These are phyloP conservation scores for Xylaria sp. DNA, from an alignment of 2,329 filamentous ascomycete genomes.

Conservation along the genomic window DNA sequence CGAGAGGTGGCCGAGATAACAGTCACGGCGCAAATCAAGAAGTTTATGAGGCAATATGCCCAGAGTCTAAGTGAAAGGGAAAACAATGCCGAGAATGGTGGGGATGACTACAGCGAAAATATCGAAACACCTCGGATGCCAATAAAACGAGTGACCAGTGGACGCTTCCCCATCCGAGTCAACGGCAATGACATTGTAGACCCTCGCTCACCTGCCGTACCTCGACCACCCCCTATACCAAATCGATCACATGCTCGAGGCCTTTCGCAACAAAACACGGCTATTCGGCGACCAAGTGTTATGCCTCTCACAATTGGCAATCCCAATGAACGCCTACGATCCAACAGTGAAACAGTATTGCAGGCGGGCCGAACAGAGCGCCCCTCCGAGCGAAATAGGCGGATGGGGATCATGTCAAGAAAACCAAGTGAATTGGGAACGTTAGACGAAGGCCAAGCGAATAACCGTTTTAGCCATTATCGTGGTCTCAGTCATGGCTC, in stretches of 20 bases:
- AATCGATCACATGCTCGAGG: conserved; percentile 83
- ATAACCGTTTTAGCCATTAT: conserved; percentile 74
- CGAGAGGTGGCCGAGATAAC: conserved; percentile 72
- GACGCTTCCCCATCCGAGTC: conserved; percentile 76
- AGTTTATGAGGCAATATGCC: conserved; percentile 65
- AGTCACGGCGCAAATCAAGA: conserved; percentile 71
- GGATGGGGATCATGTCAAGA: conserved; percentile 73
- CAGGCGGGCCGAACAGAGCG: conserved; percentile 61
- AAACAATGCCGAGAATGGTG: conserved; percentile 64
- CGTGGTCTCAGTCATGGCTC: conserved; percentile 75
- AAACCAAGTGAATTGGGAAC: conserved; percentile 71
- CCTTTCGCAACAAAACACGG: conserved; percentile 73
- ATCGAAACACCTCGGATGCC: conserved; percentile 82
- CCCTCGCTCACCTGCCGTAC: conserved; percentile 73
- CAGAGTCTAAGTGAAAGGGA: conserved; percentile 60
- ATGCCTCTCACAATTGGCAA: conserved; percentile 77
- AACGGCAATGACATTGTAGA: conserved; percentile 77
- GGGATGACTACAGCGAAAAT: conserved; percentile 75
- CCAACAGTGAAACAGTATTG: conserved; percentile 71
- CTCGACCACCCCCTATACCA: conserved; percentile 80
- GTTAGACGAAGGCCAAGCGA: conserved; percentile 70
- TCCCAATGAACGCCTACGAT: conserved; percentile 73
- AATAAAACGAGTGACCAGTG: conserved; percentile 70
- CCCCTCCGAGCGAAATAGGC: conserved; percentile 65
- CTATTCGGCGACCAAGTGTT: conserved; percentile 76